phyloP scores from a whole-genome alignment of 2,329 filamentous ascomycete species.

The Stemphylium vesicarium region DNA sequence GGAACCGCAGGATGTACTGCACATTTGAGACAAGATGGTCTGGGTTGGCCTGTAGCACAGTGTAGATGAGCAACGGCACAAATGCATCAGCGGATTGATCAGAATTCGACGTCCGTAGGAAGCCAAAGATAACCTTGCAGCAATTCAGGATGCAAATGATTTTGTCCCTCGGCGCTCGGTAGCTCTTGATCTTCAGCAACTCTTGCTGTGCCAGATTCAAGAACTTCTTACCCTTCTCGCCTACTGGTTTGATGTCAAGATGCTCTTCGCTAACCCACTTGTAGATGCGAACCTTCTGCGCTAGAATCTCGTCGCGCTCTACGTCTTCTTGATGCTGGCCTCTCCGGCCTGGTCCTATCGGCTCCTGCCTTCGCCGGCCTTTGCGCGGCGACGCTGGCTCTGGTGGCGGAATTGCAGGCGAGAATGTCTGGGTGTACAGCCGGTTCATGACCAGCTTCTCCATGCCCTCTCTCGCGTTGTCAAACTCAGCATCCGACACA shows the following conservation, averaged over 20 bases:
- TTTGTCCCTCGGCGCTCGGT: conserved; percentile 95
- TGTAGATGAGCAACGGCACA: conserved; percentile 87
- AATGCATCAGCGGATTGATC: conserved; percentile 97
- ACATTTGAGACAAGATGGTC: conserved; percentile 97
- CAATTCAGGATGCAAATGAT: conserved; percentile 98
- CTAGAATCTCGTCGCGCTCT: conserved; percentile 91
- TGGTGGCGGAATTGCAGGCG: conserved; percentile 84
- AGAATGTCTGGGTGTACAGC: conserved; percentile 94
- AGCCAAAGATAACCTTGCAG: conserved; percentile 98
- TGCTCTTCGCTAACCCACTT: conserved; percentile 93
- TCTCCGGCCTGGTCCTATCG: conserved; percentile 77
- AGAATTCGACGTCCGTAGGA: conserved; percentile 87
- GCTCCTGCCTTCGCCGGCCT: conserved; percentile 66
- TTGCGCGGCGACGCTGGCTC: conserved; percentile 74
- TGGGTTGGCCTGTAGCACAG: conserved; percentile 91
- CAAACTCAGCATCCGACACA: conserved; percentile 94
- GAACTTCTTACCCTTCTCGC: conserved; percentile 86
- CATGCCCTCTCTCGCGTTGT: conserved; percentile 98
- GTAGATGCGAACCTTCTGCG: conserved; percentile 97
- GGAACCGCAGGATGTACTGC: conserved; percentile 95
- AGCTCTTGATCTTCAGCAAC: conserved; percentile 93
- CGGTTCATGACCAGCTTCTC: conserved; percentile 99
- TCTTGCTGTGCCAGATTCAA: conserved; percentile 91
- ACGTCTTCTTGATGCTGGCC: conserved; percentile 99
- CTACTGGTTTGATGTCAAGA: conserved; percentile 85